Evolutionary conservation across 768 basidiomycete genomes (phyloP), one percentile per base, ranked within the genome.

Genomic region (Pisolithus orientalis): DNA sequence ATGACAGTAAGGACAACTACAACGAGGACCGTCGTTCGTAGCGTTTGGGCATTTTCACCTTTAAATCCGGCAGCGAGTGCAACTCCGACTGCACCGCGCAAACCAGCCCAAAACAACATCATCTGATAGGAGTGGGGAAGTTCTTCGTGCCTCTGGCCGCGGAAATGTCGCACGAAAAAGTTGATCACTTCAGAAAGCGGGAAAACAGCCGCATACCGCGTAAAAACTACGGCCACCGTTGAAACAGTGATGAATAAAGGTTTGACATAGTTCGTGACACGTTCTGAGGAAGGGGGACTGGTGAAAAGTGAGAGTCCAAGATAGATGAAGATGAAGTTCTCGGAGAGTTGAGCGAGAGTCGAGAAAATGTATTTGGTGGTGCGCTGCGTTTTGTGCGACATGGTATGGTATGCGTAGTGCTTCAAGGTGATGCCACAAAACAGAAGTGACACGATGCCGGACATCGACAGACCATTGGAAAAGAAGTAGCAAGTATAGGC

Each of bases 271-370:
- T 75, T 84, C 47, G 80, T 84, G 52, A 89, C 87, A 11, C 82
- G 82, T 61, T 87, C 85, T 5, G 84, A 76, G 7, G 84, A 82
- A 27, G 92, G 90, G 3, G 87, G 78, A 51, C 80, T 82, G 3
- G 94, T 98, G 76, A 99, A 99, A n/a, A 99, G 80, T 39, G 90
- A 88, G 59, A 99, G 79, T 39, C 96, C 95, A 56, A 99, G 89
- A 70, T 98, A 98, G 64, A 99, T 92, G 74, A 99, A 99, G 69
- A 99, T 98, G 67, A 98, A 99, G 67, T 98, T 98, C 72, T 99
- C 96, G 27, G 90, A 90, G 28, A 99, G 81, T 63, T 94, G 89
- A 0, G 96, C 93, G 47, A 97, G 85, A 0, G 89, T 90, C 8
- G 86, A 84, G 72, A 98, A 99, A 53, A 97, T 90, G 75, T 94